These are phyloP conservation scores for Eucalyptus marginata DNA, from an alignment of 345 rosid species.

Conservation along the genomic window DNA sequence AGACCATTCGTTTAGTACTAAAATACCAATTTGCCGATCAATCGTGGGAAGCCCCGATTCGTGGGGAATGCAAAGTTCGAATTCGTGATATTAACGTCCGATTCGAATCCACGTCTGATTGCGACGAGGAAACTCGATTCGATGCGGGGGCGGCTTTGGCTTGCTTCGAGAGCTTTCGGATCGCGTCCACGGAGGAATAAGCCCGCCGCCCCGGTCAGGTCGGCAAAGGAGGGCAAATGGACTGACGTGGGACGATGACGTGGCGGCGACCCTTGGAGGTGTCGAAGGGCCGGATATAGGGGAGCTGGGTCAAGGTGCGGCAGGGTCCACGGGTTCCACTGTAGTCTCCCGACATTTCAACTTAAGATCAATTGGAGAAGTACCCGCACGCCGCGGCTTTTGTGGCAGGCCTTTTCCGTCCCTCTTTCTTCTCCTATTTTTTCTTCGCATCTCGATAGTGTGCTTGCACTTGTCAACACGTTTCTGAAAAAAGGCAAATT, in stretches of 20 bases:
- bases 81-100: not conserved
- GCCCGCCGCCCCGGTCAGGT: not conserved
- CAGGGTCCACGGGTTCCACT: not conserved
- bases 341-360: not conserved
- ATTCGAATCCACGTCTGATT: not conserved
- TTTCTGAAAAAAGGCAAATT: not conserved
- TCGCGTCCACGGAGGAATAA: not conserved
- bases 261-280: slow-evolving; percentile 4
- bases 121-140: not conserved
- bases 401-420: not conserved
- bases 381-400: not conserved
- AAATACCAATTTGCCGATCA: not conserved
- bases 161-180: not conserved
- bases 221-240: not conserved
- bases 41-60: not conserved
- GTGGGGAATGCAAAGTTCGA: not conserved
- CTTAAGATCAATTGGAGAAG: not conserved
- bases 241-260: not conserved
- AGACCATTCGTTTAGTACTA: not conserved
- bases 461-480: not conserved
- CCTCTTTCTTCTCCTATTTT: not conserved
- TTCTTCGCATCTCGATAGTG: not conserved
- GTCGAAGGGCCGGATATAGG: not conserved
- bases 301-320: not conserved
- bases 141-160: not conserved